phyloP scores from a whole-genome alignment of 2,329 filamentous ascomycete genomes.

The Penicillium griseofulvum region DNA sequence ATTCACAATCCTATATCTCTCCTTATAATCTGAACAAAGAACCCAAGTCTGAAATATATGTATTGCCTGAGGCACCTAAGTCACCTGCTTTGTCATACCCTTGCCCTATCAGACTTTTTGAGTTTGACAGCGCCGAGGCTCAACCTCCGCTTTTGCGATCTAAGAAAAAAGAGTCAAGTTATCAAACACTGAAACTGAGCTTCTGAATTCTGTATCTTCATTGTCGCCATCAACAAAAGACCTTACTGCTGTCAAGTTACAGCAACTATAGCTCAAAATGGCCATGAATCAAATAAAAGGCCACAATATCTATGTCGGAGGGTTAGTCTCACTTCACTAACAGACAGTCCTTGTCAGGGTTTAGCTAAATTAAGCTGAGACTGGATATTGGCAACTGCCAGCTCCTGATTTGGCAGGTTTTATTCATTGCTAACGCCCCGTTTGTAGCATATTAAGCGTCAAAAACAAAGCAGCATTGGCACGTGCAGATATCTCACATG shows the following conservation, averaged over 20 bases:
- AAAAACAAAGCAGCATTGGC: slow-evolving; percentile 67
- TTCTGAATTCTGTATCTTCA: not conserved
- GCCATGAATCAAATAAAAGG: slow-evolving; percentile 65
- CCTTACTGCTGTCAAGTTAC: not conserved
- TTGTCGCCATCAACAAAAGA: not conserved
- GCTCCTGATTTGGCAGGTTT: not conserved
- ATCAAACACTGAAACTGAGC: not conserved
- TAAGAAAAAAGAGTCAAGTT: slow-evolving; percentile 7
- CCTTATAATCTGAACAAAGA: not conserved
- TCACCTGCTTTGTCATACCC: slow-evolving; percentile 14
- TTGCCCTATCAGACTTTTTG: slow-evolving; percentile 17
- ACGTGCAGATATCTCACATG: slow-evolving; percentile 77
- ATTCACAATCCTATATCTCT: not conserved
- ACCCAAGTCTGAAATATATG: not conserved
- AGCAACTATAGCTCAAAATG: slow-evolving; percentile 22
- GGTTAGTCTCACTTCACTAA: slow-evolving; percentile 51
- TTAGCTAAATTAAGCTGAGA: not conserved
- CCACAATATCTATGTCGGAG: slow-evolving; percentile 72
- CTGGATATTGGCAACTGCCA: not conserved
- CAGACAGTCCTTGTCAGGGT: not conserved
- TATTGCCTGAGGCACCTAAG: not conserved
- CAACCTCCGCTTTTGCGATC: slow-evolving; percentile 18
- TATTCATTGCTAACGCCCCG: slow-evolving; percentile 7
- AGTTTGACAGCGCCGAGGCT: slow-evolving; percentile 13
- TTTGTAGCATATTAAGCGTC: slow-evolving; percentile 71